phyloP scores from a whole-genome alignment of 371 early-diverging fungal species.

The Haplosporangium sp. region DNA sequence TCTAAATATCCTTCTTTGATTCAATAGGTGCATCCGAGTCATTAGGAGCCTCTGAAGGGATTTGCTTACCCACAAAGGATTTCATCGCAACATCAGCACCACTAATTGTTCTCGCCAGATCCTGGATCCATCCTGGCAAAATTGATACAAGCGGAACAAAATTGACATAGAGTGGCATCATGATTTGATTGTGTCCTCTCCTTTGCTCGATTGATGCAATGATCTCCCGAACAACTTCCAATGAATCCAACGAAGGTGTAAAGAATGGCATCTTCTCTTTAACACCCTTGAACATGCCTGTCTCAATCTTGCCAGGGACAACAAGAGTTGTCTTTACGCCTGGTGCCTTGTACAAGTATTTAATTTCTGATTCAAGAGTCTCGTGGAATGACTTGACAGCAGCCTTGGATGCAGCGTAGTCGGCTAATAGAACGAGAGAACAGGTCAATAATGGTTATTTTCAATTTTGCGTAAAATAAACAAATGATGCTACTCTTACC shows the following conservation, averaged over 20 bases:
- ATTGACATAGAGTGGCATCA: conserved; percentile 60
- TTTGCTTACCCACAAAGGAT: conserved; percentile 31
- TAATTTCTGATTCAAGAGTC: conserved; percentile 66
- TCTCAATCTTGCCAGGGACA: conserved; percentile 63
- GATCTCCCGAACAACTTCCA: conserved; percentile 59
- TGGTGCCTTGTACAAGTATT: conserved; percentile 48
- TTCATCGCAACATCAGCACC: conserved; percentile 47
- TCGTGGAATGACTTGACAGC: conserved; percentile 66
- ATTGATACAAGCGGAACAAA: conserved; percentile 57
- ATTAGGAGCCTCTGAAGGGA: neutral
- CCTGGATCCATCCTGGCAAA: conserved; percentile 56
- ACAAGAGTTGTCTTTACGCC: conserved; percentile 56
- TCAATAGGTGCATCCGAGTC: neutral
- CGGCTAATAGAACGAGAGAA: conserved; percentile 48
- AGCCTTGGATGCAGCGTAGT: conserved; percentile 72
- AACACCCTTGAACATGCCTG: conserved; percentile 69
- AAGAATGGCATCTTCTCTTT: conserved; percentile 57
- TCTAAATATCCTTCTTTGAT: conserved; percentile 25
- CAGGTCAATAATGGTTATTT: neutral
- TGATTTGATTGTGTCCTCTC: conserved; percentile 54
- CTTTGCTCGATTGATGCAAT: conserved; percentile 56
- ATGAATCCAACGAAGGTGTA: conserved; percentile 58
- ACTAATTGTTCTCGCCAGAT: conserved; percentile 32
- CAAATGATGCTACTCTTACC: conserved; percentile 28
- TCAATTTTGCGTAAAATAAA: neutral